Conservation (phyloP, 2,329 filamentous ascomycete genomes). For the Colletotrichum sp. region DNA sequence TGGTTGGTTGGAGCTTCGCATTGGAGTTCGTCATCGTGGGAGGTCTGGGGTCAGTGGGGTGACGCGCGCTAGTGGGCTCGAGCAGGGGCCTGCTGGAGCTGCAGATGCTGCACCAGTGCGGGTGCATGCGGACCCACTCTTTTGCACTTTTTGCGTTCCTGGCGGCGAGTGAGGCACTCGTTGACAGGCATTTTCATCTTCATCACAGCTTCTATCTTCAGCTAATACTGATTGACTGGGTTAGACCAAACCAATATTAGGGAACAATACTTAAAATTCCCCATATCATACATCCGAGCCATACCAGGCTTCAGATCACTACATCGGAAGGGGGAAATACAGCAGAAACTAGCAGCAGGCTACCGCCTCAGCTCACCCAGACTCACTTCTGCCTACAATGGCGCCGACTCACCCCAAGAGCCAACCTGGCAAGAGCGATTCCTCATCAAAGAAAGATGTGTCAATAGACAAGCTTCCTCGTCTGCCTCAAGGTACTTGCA, state of each 20-base stretch:
- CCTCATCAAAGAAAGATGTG: neutral
- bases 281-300: rapidly evolving
- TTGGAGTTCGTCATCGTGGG: conserved; percentile 6
- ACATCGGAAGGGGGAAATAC: neutral
- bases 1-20: conserved; percentile 2
- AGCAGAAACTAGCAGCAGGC: neutral
- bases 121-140: neutral
- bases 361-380: neutral
- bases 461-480: conserved; percentile 5
- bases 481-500: conserved; percentile 25
- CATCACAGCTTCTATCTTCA: neutral
- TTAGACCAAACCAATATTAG: rapidly evolving
- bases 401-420: conserved; percentile 3
- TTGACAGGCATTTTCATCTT: neutral
- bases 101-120: neutral
- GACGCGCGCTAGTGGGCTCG: neutral
- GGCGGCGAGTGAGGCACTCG: neutral
- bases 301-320: neutral
- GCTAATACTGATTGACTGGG: neutral
- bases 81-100: neutral
- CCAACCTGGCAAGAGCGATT: neutral
- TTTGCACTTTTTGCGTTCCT: neutral
- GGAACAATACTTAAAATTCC: too few relatives aligned
- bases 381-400: conserved; percentile 17
- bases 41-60: neutral